These are phyloP conservation scores for Heliophila coronopifolia DNA, from an alignment of 441 rosid species.

Conservation along the genomic window DNA sequence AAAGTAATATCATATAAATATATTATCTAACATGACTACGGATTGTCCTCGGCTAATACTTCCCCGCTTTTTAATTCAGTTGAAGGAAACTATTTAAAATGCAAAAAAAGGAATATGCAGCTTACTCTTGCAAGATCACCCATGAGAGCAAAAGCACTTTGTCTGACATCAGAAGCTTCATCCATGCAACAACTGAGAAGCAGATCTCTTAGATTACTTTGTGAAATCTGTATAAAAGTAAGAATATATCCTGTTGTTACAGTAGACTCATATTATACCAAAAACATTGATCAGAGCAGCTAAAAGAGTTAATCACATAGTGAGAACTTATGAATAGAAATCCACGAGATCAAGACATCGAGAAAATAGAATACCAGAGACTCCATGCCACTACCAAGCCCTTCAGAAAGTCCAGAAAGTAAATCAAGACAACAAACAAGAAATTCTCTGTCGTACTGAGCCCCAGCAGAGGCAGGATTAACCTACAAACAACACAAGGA, in stretches of 20 bases:
- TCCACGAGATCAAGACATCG: neutral
- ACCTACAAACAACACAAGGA: conserved; percentile 41
- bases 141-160: conserved; percentile 96
- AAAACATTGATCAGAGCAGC: neutral
- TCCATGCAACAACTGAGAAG: conserved; percentile 92
- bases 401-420: conserved; percentile 93
- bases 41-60: neutral
- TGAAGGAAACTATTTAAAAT: neutral
- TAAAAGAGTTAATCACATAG: neutral
- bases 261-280: conserved; percentile 4
- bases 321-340: neutral
- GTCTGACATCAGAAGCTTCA: conserved; percentile 83
- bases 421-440: conserved; percentile 89
- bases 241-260: neutral
- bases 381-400: conserved; percentile 88
- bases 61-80: neutral
- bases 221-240: conserved; percentile 50
- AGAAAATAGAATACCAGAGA: conserved; percentile 62
- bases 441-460: conserved; percentile 82
- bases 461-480: conserved; percentile 71
- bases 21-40: conserved; percentile 1
- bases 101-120: conserved; percentile 4
- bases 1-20: neutral
- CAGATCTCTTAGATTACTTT: conserved; percentile 72
- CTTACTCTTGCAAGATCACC: conserved; percentile 96